phyloP scores from a whole-genome alignment of 2,329 filamentous ascomycete species.

The Pseudogymnoascus sp. region DNA sequence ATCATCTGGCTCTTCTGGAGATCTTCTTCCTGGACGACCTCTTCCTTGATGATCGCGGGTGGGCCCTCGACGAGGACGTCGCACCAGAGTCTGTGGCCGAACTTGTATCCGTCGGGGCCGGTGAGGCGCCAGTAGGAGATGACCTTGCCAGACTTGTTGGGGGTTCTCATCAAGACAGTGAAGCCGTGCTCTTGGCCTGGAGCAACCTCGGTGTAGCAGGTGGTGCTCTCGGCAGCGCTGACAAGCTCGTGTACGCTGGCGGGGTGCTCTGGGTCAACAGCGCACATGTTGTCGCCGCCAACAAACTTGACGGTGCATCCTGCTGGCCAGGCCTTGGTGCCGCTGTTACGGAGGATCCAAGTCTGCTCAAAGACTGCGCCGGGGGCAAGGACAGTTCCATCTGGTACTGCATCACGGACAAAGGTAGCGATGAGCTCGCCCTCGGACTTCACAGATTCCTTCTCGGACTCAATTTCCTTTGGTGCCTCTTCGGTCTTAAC shows the following conservation, averaged over 20 bases:
- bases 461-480: constrained; percentile 21
- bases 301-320: constrained; percentile 88
- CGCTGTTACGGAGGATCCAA: constrained; percentile 85
- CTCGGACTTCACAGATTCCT: constrained; percentile 18
- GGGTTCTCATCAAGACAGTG: constrained; percentile 76
- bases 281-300: constrained; percentile 94
- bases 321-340: constrained; percentile 71
- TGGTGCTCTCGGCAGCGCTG: constrained; percentile 74
- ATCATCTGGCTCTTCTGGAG: constrained; percentile 66
- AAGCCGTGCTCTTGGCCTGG: constrained; percentile 73
- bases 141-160: constrained; percentile 64
- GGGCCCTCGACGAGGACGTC: constrained; percentile 64
- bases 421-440: constrained; percentile 57
- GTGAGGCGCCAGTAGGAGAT: constrained; percentile 98
- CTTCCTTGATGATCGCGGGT: constrained; percentile 28
- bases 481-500: constrained; percentile 23
- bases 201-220: constrained; percentile 59
- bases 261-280: constrained; percentile 71
- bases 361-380: constrained; percentile 77
- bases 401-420: constrained; percentile 67
- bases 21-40: constrained; percentile 24
- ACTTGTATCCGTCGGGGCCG: constrained; percentile 68
- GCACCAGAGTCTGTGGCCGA: constrained; percentile 93
- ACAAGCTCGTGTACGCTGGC: constrained; percentile 70
- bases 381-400: constrained; percentile 66